These are phyloP conservation scores for Neurospora sp. DNA, from an alignment of 495 filamentous ascomycete species.

Conservation along the genomic window DNA sequence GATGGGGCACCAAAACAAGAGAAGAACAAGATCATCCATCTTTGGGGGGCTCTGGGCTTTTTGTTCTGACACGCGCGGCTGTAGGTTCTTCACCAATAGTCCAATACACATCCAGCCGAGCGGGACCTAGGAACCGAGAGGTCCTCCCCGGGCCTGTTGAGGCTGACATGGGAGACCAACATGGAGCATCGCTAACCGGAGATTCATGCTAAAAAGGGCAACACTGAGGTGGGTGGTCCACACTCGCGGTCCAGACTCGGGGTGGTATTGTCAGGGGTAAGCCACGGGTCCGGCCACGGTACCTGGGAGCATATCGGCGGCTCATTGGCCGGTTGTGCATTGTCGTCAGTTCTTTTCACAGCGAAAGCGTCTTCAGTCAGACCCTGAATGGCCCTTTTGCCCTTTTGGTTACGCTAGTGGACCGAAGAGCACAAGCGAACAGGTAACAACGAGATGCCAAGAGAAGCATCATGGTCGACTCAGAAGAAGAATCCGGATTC, in stretches of 20 bases:
- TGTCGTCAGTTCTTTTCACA: neutral
- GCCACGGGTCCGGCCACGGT: neutral
- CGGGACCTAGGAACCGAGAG: neutral
- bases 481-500: neutral
- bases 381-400: neutral
- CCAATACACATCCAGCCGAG: neutral
- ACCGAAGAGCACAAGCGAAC: neutral
- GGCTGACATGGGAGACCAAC: neutral
- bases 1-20: constrained; percentile 11
- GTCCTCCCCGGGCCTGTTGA: neutral
- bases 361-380: neutral
- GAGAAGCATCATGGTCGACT: neutral
- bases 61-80: neutral
- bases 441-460: neutral
- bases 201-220: neutral
- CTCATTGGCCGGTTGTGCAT: neutral
- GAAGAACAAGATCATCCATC: constrained; percentile 1
- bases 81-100: neutral
- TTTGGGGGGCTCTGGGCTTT: neutral
- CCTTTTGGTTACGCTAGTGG: neutral
- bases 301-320: neutral
- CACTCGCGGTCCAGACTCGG: neutral
- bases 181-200: neutral
- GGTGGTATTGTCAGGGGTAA: neutral
- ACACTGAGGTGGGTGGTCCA: neutral